These are phyloP conservation scores for Paramyrothecium sp. DNA, from an alignment of 2,329 filamentous ascomycete genomes.

Conservation along the genomic window DNA sequence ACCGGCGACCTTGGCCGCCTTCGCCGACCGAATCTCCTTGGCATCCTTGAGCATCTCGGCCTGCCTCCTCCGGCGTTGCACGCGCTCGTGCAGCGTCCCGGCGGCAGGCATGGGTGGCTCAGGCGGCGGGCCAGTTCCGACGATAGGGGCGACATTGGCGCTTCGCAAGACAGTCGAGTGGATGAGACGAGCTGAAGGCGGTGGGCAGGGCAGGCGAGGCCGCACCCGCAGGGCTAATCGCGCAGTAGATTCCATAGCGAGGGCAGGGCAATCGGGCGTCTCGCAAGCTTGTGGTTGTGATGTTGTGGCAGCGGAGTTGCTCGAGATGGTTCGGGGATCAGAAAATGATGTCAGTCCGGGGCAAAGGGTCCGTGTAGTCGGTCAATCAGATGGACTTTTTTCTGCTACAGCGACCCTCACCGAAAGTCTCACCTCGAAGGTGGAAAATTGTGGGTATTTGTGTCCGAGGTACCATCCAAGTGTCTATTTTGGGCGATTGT, in stretches of 20 bases:
- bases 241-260: conserved; percentile 39
- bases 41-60: conserved; percentile 54
- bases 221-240: conserved; percentile 35
- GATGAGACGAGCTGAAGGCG: conserved; percentile 20
- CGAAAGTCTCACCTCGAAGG: not conserved
- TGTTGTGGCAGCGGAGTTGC: conserved; percentile 5
- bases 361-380: not conserved
- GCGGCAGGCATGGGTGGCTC: conserved; percentile 47
- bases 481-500: not conserved
- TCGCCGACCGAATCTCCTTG: conserved; percentile 41
- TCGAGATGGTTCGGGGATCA: conserved; percentile 10
- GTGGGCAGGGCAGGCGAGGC: conserved; percentile 8
- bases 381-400: not conserved
- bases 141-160: conserved; percentile 50
- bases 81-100: conserved; percentile 38
- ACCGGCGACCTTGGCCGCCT: conserved; percentile 36
- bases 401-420: not conserved
- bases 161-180: conserved; percentile 30
- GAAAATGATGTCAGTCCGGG: conserved; percentile 13
- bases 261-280: not conserved
- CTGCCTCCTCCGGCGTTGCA: conserved; percentile 52
- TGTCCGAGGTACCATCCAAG: not conserved
- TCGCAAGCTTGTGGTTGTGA: conserved; percentile 8
- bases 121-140: conserved; percentile 59
- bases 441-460: not conserved